Evolutionary conservation across 257 asterid genomes (phyloP).

Genomic region (Ehretia macrophylla): DNA sequence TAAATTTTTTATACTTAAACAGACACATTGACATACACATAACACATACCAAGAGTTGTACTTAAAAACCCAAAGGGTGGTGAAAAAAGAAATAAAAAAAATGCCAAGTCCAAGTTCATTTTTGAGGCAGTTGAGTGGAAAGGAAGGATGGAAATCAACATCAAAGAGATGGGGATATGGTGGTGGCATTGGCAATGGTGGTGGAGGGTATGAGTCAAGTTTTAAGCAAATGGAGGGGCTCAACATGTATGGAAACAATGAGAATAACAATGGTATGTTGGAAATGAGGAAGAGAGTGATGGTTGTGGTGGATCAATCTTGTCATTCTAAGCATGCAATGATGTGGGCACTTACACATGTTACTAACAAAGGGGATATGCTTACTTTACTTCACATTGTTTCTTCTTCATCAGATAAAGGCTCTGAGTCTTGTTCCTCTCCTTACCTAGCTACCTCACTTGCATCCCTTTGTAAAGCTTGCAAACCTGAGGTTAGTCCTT

Average conservation of each 20-base stretch:
- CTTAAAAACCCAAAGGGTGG: no score
- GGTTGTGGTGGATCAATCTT: slow-evolving; percentile 81
- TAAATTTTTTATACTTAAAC: no score
- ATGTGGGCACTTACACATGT: slow-evolving; percentile 96
- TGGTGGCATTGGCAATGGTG: slow-evolving; percentile 1
- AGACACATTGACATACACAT: no score
- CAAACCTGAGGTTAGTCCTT: slow-evolving; percentile 80
- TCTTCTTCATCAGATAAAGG: slow-evolving; percentile 29
- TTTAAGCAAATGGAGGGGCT: slow-evolving; percentile 45
- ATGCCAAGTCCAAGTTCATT: slow-evolving; percentile 25
- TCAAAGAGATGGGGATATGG: slow-evolving; percentile 76
- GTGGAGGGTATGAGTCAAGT: neutral
- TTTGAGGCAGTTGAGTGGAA: slow-evolving; percentile 70
- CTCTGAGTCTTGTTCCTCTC: slow-evolving; percentile 34
- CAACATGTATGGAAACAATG: slow-evolving; percentile 6
- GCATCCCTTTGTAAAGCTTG: slow-evolving; percentile 83
- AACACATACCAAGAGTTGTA: no score
- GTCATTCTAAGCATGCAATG: slow-evolving; percentile 77
- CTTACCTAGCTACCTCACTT: slow-evolving; percentile 60
- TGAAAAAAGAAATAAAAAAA: no score
- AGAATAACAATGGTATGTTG: slow-evolving; percentile 24
- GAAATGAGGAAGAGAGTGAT: slow-evolving; percentile 78
- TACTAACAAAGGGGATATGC: slow-evolving; percentile 65
- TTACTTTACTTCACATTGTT: slow-evolving; percentile 68
- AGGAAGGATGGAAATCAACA: slow-evolving; percentile 54